Base-by-base conservation (phyloP, 768 basidiomycete genomes). In the Xerocomellus dryophilus region DNA sequence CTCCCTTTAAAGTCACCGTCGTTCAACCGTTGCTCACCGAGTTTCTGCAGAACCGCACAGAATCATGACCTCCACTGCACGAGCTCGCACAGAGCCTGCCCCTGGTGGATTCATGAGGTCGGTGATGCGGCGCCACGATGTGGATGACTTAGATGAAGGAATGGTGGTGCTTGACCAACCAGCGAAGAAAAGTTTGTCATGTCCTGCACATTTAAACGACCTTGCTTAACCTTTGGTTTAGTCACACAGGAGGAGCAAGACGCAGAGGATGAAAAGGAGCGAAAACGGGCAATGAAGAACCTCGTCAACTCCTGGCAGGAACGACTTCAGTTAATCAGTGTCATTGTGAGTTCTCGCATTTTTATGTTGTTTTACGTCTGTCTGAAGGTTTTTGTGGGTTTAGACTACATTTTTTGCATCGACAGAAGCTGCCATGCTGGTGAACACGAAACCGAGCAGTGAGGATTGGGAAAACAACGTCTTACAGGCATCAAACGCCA, bases 361-460 rank as follows among this genome's bases (percentile, higher is more conserved):
- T 25, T 25, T 25, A 17, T 27, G 6, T 9, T 42, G 3, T 38
- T 39, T 12, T 23, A 21, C 32, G 27, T 18, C 18, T n/a, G 21
- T 53, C 32, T 51, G 32, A 62, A 7, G 23, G 5, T 39, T 21
- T 51, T 11, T 8, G 18, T 50, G 23, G 29, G 10, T 34, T 12
- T 52, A 84, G 82, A 81, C 82, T 1, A 84, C 82, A 0, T 84
- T 84, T 64, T 84, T 84, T 54, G 83, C 82, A 2, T 77, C 82
- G 0, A 79, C 76, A 17, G 82, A 84, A 63, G 78, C 81, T 0
- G 78, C 76, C 29, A 68, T 84, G 64, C 67, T 84, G 12, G 74
- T 75, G 25, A 78, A 72, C 51, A 63, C 79, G 0, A 72, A 73
- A 12, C 76, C 76, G 0, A 18, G 27, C 8, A 62, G 57, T 7